phyloP scores from a whole-genome alignment of 225 moss, liverwort and hornwort species.

The Straminergon stramineum region DNA sequence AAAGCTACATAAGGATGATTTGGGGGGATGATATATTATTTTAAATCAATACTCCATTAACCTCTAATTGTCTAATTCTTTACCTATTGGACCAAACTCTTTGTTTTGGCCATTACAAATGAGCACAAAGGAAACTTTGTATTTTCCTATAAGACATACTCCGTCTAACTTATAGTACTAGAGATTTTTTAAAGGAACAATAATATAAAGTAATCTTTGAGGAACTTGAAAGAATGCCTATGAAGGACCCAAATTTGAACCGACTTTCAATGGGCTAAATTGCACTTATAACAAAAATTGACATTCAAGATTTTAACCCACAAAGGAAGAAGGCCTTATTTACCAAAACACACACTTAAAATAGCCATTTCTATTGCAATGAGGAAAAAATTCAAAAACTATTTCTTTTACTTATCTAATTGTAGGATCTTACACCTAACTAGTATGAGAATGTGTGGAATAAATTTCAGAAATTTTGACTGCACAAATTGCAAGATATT shows the following conservation, averaged over 20 bases:
- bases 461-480: too few species aligned
- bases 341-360: too few species aligned
- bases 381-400: too few species aligned
- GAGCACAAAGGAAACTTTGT: background rate
- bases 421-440: too few species aligned
- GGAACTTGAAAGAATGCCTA: background rate
- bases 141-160: background rate
- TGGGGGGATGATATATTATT: background rate
- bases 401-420: too few species aligned
- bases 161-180: too few species aligned
- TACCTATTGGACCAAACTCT: background rate
- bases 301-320: background rate
- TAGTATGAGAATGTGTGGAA: too few species aligned
- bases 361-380: too few species aligned
- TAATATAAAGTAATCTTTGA: background rate
- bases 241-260: background rate
- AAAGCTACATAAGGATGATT: background rate
- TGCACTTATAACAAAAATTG: background rate
- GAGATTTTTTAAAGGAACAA: background rate
- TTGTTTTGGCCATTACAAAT: background rate
- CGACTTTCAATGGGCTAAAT: background rate
- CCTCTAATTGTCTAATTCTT: accelerated
- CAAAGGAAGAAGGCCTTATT: too few species aligned
- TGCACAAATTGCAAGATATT: too few species aligned
- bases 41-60: background rate